phyloP scores from a whole-genome alignment of 2,329 filamentous ascomycete species.

The Neospermospora avenae region DNA sequence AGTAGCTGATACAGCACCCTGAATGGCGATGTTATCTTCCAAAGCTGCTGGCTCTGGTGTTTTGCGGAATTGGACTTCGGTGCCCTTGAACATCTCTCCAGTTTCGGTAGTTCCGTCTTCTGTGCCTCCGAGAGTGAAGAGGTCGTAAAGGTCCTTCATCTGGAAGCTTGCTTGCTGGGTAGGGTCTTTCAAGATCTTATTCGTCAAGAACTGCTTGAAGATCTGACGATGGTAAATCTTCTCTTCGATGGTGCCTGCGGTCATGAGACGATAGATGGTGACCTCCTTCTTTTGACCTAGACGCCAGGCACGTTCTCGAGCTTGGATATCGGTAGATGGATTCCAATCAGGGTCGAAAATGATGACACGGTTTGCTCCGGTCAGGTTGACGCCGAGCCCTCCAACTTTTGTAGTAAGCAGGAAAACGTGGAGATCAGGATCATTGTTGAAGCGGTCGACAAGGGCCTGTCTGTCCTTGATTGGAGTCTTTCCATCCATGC shows the following conservation, averaged over 20 bases:
- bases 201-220: conserved; percentile 96
- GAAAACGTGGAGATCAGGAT: conserved; percentile 78
- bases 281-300: conserved; percentile 93
- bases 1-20: conserved; percentile 9
- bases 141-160: conserved; percentile 82
- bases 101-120: conserved; percentile 75
- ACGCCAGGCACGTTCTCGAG: conserved; percentile 91
- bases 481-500: conserved; percentile 91
- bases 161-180: conserved; percentile 92
- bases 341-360: conserved; percentile 99
- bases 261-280: conserved; percentile 97
- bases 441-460: conserved; percentile 89
- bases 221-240: conserved; percentile 99
- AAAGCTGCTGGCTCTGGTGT: conserved; percentile 29
- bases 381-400: conserved; percentile 89
- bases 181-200: conserved; percentile 92
- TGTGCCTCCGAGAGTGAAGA: conserved; percentile 75
- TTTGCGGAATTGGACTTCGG: conserved; percentile 65
- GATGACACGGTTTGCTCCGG: conserved; percentile 91
- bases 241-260: conserved; percentile 94
- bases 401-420: conserved; percentile 94
- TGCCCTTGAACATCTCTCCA: conserved; percentile 81
- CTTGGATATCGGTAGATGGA: conserved; percentile 92
- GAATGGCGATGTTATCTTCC: conserved; percentile 19
- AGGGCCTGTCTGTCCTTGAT: conserved; percentile 86